Base-by-base conservation (phyloP, 768 basidiomycete species). In the Lactifluus pinguis region DNA sequence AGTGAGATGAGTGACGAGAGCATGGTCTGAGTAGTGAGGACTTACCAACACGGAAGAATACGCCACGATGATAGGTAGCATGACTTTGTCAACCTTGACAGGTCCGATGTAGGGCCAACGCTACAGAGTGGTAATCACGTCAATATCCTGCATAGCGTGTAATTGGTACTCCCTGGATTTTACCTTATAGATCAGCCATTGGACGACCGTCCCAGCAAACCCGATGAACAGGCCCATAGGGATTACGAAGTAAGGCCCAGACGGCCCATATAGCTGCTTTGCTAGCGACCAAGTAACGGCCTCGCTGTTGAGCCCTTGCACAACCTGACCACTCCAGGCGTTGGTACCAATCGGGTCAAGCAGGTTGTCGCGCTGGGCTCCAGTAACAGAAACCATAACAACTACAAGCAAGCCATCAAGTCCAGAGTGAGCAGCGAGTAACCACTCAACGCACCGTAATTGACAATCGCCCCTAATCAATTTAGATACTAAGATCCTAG, bases 251-350 rank as follows among this genome's bases (percentile, higher is more conserved):
- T 85, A 85, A 8, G 79, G 80, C 0, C 82, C 81, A 39, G 74
- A 69, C 42, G 74, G 74, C 0, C 81, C 77, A 64, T 84, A 85
- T 4, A 85, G 69, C 45, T 82, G 68, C 59, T 81, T 82, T 4
- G 83, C 81, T 17, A 85, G 74, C 2, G 83, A 83, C 84, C 83
- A 86, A 6, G 84, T 84, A 4, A 85, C 76, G 2, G 83, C 83
- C 5, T 76, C 74, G 54, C 80, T 83, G 69, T 85, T 84, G 62
- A 81, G 66, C 57, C 72, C 75, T 66, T 84, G 83, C 0, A 75
- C 68, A 1, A 72, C 69, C 57, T 66, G 49, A 42, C 69, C 62
- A 17, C 47, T 57, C 83, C 84, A 87, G 47, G 85, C 75, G 55
- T 84, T 84, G 2, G 80, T 83, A 30, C 85, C 84, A 4, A 70